phyloP scores from a whole-genome alignment of 345 rosid species.

The Syzygium jambos region DNA sequence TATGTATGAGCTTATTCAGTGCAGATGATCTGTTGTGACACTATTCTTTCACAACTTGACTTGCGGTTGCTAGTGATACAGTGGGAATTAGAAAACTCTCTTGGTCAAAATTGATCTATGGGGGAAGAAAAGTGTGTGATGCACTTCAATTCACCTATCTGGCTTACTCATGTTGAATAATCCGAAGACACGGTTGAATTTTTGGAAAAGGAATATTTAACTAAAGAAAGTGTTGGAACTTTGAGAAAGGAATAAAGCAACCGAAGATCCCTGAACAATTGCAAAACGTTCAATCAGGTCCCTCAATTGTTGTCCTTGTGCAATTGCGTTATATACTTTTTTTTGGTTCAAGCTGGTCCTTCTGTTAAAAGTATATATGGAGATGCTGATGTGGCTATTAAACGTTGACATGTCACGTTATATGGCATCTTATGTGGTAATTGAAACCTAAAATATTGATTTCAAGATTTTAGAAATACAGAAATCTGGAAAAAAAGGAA shows the following conservation, averaged over 20 bases:
- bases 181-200: not conserved
- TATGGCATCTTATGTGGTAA: not conserved
- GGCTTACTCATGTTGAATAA: not conserved
- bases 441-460: not conserved
- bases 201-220: not conserved
- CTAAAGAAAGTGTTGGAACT: not conserved
- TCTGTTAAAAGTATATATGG: not conserved
- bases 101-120: not conserved
- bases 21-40: not conserved
- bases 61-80: not conserved
- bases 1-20: not conserved
- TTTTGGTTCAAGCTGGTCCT: not conserved
- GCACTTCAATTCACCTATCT: not conserved
- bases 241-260: not conserved
- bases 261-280: not conserved
- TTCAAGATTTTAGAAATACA: not conserved
- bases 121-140: not conserved
- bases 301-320: not conserved
- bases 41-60: not conserved
- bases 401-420: not conserved
- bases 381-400: not conserved
- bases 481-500: not conserved
- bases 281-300: not conserved
- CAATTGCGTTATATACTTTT: not conserved
- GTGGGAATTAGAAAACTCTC: not conserved